A percentile compares a stretch with the other conserved stretches of the same genome.
phyloP scores from a whole-genome alignment of 768 basidiomycete species.

The Leucosporidium scottii region DNA sequence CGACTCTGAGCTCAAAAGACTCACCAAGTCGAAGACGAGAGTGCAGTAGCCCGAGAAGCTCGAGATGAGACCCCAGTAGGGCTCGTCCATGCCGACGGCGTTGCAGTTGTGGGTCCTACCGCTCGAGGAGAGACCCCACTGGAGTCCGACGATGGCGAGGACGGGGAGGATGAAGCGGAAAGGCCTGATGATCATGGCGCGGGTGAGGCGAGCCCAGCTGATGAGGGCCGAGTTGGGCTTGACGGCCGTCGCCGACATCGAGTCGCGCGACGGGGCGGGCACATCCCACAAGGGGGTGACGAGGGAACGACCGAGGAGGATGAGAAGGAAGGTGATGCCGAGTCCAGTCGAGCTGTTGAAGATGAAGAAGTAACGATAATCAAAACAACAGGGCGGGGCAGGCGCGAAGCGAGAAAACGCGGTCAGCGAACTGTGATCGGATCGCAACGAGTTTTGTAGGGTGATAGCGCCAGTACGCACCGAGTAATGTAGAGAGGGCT shows the following conservation, averaged over 20 bases:
- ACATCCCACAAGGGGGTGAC: constrained; percentile 39
- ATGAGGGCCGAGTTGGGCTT: constrained; percentile 35
- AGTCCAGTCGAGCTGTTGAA: constrained; percentile 34
- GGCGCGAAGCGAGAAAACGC: neutral
- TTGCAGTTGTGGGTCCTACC: constrained; percentile 36
- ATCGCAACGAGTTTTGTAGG: neutral
- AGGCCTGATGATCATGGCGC: constrained; percentile 38
- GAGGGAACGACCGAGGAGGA: constrained; percentile 37
- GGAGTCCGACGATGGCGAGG: constrained; percentile 37
- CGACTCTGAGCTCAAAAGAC: neutral
- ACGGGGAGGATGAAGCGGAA: constrained; percentile 41
- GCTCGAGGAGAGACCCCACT: constrained; percentile 38
- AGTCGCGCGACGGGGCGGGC: constrained; percentile 11
- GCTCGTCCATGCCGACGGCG: constrained; percentile 38
- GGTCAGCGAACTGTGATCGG: neutral
- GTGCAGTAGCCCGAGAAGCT: constrained; percentile 37
- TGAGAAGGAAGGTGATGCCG: constrained; percentile 37
- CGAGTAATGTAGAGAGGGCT: constrained; percentile 37
- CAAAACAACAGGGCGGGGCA: neutral
- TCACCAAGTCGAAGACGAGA: constrained; percentile 36
- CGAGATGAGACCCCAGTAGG: constrained; percentile 37
- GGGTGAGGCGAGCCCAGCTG: constrained; percentile 37
- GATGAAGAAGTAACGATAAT: neutral
- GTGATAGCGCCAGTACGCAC: constrained; percentile 9
- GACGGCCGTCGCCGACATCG: neutral